Conservation (phyloP, 371 early-diverging fungal species). For the Mortierella sp. region DNA sequence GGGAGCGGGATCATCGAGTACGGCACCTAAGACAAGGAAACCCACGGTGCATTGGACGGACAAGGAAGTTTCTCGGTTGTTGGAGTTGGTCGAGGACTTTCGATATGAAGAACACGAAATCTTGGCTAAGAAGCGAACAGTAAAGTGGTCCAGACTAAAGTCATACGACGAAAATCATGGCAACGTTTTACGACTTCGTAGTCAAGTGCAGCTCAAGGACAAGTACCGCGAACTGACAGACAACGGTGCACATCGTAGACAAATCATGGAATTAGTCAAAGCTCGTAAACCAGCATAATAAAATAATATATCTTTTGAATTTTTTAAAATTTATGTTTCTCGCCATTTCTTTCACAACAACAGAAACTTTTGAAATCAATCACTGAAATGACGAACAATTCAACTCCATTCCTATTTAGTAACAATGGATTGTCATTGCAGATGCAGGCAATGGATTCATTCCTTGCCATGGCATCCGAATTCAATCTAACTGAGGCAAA, state of each 20-base stretch:
- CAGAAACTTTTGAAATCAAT: neutral
- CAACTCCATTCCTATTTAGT: neutral
- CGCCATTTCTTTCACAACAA: no score
- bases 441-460: slow-evolving; percentile 11
- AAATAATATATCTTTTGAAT: neutral
- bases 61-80: slow-evolving; percentile 21
- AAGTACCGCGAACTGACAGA: slow-evolving; percentile 37
- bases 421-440: slow-evolving; percentile 7
- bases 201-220: slow-evolving; percentile 45
- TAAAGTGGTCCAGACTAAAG: slow-evolving; percentile 40
- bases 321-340: neutral
- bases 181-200: slow-evolving; percentile 21
- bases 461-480: slow-evolving; percentile 19
- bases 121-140: neutral
- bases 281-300: neutral
- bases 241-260: slow-evolving; percentile 8
- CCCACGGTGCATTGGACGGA: slow-evolving; percentile 26
- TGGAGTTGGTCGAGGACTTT: slow-evolving; percentile 22
- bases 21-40: slow-evolving; percentile 1
- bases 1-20: neutral
- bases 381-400: neutral
- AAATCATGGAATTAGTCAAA: neutral
- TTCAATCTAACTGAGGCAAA: slow-evolving; percentile 1
- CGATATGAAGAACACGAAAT: slow-evolving; percentile 8
- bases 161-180: slow-evolving; percentile 24